Evolutionary conservation across 257 asterid species (phyloP), one percentile per base, ranked within the genome.

Genomic region (Solanum ossicruentum): DNA sequence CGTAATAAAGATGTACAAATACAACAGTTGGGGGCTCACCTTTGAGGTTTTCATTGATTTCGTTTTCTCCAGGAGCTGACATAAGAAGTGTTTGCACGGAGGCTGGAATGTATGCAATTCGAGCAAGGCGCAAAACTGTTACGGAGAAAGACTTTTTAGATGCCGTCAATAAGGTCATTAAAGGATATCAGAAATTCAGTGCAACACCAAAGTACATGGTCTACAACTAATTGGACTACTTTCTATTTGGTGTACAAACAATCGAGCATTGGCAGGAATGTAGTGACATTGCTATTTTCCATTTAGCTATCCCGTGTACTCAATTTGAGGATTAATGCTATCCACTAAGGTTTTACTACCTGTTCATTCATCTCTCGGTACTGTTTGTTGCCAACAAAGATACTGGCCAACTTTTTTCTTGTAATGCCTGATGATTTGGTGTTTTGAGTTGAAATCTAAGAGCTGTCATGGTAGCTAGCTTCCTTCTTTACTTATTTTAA

Each of bases 201-300:
- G 98, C 99, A 3, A 96, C 99, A 3, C 98, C 99, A 0, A 96
- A 94, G 90, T 96, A 96, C 80, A 96, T 94, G 99, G 99, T 96
- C 47, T 96, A 94, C 90, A 96, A 96, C 72, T 95, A 82, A 89
- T 86, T 32, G 10, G 13, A 15, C 56, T 18, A 41, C 63, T 17
- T 11, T 39, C 28, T 70, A 3, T 36, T 66, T 26, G 77, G 65
- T 32, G 36, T 41, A 1, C 57, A 63, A 61, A 47, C 75, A 47
- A 78, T 78, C 47, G 0, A 78, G 61, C 26, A 11, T 26, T 52
- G 83, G 49, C 83, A 26, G 83, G 83, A 52, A 16, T 17, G 65
- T 3, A 16, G 49, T 26, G 65, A 78, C 83, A 16, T 52, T 78
- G 83, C 49, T 52, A 57, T 78, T 78, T 26, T 63, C n/a, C 39